Evolutionary conservation across 2,329 filamentous ascomycete genomes (phyloP).

Genomic region (Sporothrix phasma): DNA sequence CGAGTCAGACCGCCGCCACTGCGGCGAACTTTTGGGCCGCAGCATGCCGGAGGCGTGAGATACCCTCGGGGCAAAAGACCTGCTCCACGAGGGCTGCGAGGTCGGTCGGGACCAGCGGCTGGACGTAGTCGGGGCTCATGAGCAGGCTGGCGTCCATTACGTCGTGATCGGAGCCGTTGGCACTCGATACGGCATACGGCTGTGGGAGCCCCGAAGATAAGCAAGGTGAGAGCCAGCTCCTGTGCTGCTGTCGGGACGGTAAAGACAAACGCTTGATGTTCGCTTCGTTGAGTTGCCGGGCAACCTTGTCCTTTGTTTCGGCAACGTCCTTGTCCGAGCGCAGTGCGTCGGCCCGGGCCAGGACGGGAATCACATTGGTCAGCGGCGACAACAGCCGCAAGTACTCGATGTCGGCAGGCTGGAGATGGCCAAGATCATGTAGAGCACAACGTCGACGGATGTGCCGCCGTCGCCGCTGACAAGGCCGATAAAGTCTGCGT

Average conservation of each 20-base stretch:
- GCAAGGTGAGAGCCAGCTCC: slow-evolving; percentile 9
- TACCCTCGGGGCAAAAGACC: slow-evolving; percentile 67
- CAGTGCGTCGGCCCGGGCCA: slow-evolving; percentile 67
- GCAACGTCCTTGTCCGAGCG: slow-evolving; percentile 42
- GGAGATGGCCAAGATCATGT: slow-evolving; percentile 60
- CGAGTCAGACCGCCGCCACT: slow-evolving; percentile 44
- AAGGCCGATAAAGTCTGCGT: slow-evolving; percentile 65
- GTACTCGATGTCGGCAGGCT: slow-evolving; percentile 58
- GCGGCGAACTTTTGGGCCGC: slow-evolving; percentile 72
- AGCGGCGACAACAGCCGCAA: slow-evolving; percentile 59
- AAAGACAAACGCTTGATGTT: slow-evolving; percentile 59
- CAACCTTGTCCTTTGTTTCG: slow-evolving; percentile 49
- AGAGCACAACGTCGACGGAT: slow-evolving; percentile 77
- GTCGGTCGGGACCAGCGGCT: slow-evolving; percentile 69
- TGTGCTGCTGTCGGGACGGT: slow-evolving; percentile 28
- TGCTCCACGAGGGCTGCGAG: slow-evolving; percentile 57
- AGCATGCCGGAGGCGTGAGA: slow-evolving; percentile 71
- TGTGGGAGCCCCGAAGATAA: slow-evolving; percentile 20
- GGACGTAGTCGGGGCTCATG: slow-evolving; percentile 85
- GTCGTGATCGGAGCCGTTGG: slow-evolving; percentile 60
- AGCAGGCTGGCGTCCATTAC: slow-evolving; percentile 86
- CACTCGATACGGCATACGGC: slow-evolving; percentile 71
- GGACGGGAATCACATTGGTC: slow-evolving; percentile 76
- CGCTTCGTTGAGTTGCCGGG: slow-evolving; percentile 44
- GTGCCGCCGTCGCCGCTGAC: slow-evolving; percentile 73